phyloP scores from a whole-genome alignment of 1,284 basidiomycete species.

The Leccinum fuscescens region DNA sequence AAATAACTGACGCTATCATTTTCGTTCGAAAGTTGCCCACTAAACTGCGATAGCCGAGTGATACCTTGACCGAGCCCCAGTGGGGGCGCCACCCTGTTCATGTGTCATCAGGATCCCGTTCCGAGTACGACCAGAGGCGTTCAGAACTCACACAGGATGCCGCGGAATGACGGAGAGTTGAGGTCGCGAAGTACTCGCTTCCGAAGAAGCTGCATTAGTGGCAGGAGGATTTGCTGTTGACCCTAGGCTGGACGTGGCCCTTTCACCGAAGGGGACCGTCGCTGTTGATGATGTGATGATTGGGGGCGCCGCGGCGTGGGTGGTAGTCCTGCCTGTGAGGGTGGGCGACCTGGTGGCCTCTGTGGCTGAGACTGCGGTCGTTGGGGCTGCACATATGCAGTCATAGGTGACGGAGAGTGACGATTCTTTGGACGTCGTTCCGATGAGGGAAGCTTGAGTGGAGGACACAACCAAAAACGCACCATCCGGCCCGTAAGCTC shows the following conservation, averaged over 20 bases:
- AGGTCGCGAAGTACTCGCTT: constrained; percentile 26
- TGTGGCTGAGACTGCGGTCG: constrained; percentile 53
- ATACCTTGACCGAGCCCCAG: constrained; percentile 60
- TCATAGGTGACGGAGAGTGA: constrained; percentile 42
- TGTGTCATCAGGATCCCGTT: constrained; percentile 15
- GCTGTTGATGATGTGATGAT: constrained; percentile 34
- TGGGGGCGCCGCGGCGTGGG: constrained; percentile 37
- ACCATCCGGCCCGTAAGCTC: not conserved
- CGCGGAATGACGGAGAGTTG: constrained; percentile 25
- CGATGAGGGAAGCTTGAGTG: not conserved
- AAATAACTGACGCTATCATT: constrained; percentile 42
- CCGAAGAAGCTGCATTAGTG: constrained; percentile 23
- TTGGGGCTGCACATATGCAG: constrained; percentile 37
- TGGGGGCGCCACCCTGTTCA: constrained; percentile 25
- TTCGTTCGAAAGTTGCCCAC: constrained; percentile 55
- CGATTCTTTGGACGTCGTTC: constrained; percentile 29
- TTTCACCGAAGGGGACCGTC: constrained; percentile 36
- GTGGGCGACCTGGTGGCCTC: constrained; percentile 36
- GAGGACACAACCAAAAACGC: not conserved
- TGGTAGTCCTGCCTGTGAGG: constrained; percentile 36
- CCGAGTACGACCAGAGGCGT: not conserved
- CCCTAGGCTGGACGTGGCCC: constrained; percentile 37
- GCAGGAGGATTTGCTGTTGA: constrained; percentile 17
- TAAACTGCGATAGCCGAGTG: constrained; percentile 61
- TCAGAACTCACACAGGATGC: constrained; percentile 30